Percentiles rank a stretch among this genome's conserved stretches.
Evolutionary conservation across 2,329 filamentous ascomycete genomes (phyloP).

Genomic region (Penicillium sp.): DNA sequence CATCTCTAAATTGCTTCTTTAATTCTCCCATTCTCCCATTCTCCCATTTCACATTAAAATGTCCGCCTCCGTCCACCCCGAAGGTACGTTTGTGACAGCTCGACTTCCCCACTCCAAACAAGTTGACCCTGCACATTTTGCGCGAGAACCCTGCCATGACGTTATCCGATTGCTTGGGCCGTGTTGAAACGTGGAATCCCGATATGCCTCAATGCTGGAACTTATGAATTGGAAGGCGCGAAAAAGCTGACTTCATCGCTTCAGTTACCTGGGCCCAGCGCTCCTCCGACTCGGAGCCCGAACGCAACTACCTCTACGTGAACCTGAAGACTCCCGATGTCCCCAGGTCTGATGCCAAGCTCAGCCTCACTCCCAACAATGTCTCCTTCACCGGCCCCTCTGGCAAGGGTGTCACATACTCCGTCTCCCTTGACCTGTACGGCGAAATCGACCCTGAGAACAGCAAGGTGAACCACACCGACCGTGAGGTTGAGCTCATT

Average conservation of each 20-base stretch:
- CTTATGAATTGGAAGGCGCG: neutral
- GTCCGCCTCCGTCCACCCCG: slow-evolving; percentile 44
- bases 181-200: neutral
- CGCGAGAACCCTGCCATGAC: slow-evolving; percentile 18
- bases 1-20: slow-evolving; percentile 6
- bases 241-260: slow-evolving; percentile 5
- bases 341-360: slow-evolving; percentile 72
- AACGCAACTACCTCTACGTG: slow-evolving; percentile 94
- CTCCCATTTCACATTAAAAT: slow-evolving; percentile 23
- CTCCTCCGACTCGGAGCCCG: slow-evolving; percentile 76
- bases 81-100: slow-evolving; percentile 47
- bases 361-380: slow-evolving; percentile 77
- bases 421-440: slow-evolving; percentile 84
- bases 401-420: slow-evolving; percentile 84
- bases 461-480: slow-evolving; percentile 85
- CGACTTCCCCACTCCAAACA: slow-evolving; percentile 32
- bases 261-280: slow-evolving; percentile 98
- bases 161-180: slow-evolving; percentile 13
- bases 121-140: slow-evolving; percentile 27
- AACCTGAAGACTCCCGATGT: slow-evolving; percentile 90
- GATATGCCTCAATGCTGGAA: slow-evolving; percentile 7
- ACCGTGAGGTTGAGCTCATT: slow-evolving; percentile 85
- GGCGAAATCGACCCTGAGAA: slow-evolving; percentile 85
- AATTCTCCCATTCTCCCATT: slow-evolving; percentile 1
- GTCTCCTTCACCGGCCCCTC: slow-evolving; percentile 84